Base-by-base conservation (phyloP, 2,329 filamentous ascomycete genomes). In the Stachybotrys echinatus region DNA sequence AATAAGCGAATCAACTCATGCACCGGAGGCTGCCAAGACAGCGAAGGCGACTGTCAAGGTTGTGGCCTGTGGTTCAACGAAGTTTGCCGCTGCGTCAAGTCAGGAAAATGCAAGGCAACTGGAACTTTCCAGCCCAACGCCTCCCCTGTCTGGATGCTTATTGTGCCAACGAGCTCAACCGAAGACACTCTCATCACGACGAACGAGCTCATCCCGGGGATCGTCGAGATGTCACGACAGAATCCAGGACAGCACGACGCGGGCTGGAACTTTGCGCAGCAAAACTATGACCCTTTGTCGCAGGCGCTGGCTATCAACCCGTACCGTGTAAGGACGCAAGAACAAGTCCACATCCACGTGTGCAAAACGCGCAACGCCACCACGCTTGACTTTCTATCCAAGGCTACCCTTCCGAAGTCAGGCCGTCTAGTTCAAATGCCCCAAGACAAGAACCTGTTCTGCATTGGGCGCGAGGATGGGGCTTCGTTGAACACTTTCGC, bases 11-110 rank as follows among this genome's bases (percentile, higher is more conserved):
- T 42, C 18, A 10, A 10, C 21, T 47, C 21, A 22, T 47, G 44
- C 43, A 23, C 44, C 7, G 45, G 20, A 17, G 65, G 65, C 3
- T 68, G 65, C 55, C 61, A 55, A 0, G 47, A 53, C 45, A 21
- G 40, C 5, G 34, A 53, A 21, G 17, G 5, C 12, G 23, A 39
- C 7, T 55, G 53, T 42, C n/a, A 37, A 22, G 49, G 44, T 6
- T 55, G 53, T 50, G 45, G 48, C 6, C 17, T 55, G 7, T 55
- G 39, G 23, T 55, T 50, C 43, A 39, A 50, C 23, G 23, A 44
- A 12, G n/a, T 55, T n/a, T 55, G 53, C 48, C 14, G 47, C 22
- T 55, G 53, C 34, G 4, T 55, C 44, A 37, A 49, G 34, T 17
- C 43, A n/a, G 19, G 2, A 1, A 48, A 48, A 12, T 54, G 49